Evolutionary conservation across 2,329 filamentous ascomycete species (phyloP), one percentile per base, ranked within the genome.

Genomic region (Endocalyx cinctus): DNA sequence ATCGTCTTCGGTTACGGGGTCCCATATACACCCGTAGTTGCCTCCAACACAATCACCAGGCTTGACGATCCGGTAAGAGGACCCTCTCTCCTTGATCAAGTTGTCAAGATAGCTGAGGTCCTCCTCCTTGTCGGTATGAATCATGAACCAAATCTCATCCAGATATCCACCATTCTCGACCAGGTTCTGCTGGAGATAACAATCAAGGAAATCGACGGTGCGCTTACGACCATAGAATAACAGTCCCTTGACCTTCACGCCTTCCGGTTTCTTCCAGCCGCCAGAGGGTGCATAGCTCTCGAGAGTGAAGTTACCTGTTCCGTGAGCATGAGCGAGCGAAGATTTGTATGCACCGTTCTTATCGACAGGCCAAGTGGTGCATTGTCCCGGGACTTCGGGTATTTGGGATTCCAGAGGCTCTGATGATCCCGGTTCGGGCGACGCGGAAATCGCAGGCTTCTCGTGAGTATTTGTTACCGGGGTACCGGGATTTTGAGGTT

Each of bases 171-270:
- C 64, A 27, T 68, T 66, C 23, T 57, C 58, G 18, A 51, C 62
- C 25, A 70, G 47, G 31, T 69, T 69, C 35, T 63, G 59, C 52
- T 63, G 39, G 7, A 55, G 36, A 41, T 70, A 70, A 44, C 67
- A 71, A 37, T 69, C 66, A 14, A 71, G 49, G 23, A 70, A 63
- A 17, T 66, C 60, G 11, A 68, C 63, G 1, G 60, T 60, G 18
- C 57, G 54, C 33, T 60, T 59, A 16, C 67, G 59, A 19, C 66
- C 67, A 39, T 59, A 70, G 39, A 70, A 70, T 1, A 70, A 58
- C 26, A 70, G 45, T 5, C 57, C 67, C 44, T 68, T 61, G 17
- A 70, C 49, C 29, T 55, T 57, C 29, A 55, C 40, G 8, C 47
- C 49, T 5, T 34, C 27, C 0, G 51, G 51, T 34, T 53, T 56